These are phyloP conservation scores for Xerocomus potaroensis DNA, from an alignment of 768 basidiomycete species.

Conservation along the genomic window DNA sequence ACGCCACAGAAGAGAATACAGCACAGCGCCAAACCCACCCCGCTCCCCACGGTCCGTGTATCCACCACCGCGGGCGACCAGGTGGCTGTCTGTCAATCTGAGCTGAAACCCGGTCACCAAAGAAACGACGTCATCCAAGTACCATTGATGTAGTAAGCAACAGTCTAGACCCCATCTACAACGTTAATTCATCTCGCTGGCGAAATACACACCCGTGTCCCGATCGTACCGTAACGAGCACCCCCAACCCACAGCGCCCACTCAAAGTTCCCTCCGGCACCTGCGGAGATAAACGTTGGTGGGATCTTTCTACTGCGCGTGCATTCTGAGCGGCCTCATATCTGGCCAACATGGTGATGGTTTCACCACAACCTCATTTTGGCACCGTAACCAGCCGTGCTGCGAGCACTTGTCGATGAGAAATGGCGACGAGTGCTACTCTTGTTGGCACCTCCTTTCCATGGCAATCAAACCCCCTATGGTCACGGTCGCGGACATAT, in stretches of 20 bases:
- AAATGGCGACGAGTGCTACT: slow-evolving; percentile 2
- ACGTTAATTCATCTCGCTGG: neutral
- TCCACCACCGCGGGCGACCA: slow-evolving; percentile 10
- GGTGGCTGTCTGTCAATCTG: neutral
- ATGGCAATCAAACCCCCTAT: neutral
- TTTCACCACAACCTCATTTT: too few relatives aligned
- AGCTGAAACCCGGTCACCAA: slow-evolving; percentile 22
- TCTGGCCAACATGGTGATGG: too few relatives aligned
- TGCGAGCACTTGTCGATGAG: slow-evolving; percentile 3
- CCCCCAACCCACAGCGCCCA: slow-evolving; percentile 9
- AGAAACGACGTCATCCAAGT: slow-evolving; percentile 22
- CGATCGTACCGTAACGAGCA: slow-evolving; percentile 13
- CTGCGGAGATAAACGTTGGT: slow-evolving; percentile 26
- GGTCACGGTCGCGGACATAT: neutral
- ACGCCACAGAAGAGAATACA: slow-evolving; percentile 19
- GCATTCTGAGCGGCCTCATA: slow-evolving; percentile 3
- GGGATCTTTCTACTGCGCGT: neutral
- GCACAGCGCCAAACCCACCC: neutral
- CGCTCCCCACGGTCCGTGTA: neutral
- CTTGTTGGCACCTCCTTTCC: neutral
- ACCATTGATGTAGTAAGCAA: slow-evolving; percentile 3
- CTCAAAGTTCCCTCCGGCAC: neutral
- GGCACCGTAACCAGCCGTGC: too few relatives aligned
- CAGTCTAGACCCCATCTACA: neutral
- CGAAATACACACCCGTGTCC: neutral